phyloP scores from a whole-genome alignment of 805 yeast species.

The Teunomyces lycoperdinae region DNA sequence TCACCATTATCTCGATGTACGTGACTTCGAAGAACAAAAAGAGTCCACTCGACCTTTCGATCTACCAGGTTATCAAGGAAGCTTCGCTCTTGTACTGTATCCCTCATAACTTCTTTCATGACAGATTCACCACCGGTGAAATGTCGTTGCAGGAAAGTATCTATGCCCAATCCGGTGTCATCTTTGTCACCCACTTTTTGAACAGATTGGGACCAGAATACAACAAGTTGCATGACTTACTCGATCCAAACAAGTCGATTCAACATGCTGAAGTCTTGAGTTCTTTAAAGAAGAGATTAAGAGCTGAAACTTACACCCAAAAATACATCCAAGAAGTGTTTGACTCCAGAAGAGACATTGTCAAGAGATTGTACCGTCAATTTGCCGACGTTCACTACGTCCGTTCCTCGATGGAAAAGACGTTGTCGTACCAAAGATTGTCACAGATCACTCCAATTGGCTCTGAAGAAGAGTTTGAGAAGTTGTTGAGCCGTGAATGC shows the following conservation, averaged over 20 bases:
- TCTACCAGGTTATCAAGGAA: constrained; percentile 88
- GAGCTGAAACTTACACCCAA: constrained; percentile 91
- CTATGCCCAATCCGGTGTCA: constrained; percentile 90
- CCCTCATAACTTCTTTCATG: constrained; percentile 81
- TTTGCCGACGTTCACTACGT: constrained; percentile 90
- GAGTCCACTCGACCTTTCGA: constrained; percentile 65
- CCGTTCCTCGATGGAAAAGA: constrained; percentile 64
- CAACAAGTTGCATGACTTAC: constrained; percentile 59
- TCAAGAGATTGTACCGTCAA: constrained; percentile 81
- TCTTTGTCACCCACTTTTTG: constrained; percentile 90
- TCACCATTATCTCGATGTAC: constrained; percentile 83
- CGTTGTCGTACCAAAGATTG: constrained; percentile 84
- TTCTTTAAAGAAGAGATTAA: constrained; percentile 80
- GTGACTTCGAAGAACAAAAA: constrained; percentile 58
- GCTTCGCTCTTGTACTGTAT: constrained; percentile 89
- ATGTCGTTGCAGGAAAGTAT: constrained; percentile 92
- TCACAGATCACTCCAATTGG: constrained; percentile 73
- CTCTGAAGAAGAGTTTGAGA: constrained; percentile 70
- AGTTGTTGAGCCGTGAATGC: constrained; percentile 61
- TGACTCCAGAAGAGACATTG: constrained; percentile 63
- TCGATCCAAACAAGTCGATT: constrained; percentile 59
- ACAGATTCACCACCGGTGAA: constrained; percentile 66
- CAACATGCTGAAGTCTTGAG: constrained; percentile 73
- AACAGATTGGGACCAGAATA: constrained; percentile 93
- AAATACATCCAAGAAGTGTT: constrained; percentile 77